Conservation (phyloP, 2,329 filamentous ascomycete genomes). For the Colletotrichum tanaceti region DNA sequence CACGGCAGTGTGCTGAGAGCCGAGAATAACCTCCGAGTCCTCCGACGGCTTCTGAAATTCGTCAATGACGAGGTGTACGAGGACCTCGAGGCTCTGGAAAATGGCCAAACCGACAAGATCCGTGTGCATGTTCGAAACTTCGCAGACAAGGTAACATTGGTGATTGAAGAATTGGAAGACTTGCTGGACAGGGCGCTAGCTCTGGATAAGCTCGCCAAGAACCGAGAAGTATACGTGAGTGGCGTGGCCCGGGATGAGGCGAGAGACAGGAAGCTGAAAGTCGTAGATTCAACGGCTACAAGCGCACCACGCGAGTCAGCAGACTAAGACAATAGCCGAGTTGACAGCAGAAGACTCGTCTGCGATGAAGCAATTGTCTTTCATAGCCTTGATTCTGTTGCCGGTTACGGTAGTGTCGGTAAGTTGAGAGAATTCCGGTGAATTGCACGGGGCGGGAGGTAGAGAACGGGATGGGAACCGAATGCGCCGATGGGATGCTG, state of each 20-base stretch:
- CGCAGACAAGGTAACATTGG: not conserved
- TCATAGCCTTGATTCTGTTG: conserved; percentile 28
- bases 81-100: not conserved
- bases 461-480: not conserved
- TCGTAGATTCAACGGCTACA: conserved; percentile 33
- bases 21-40: conserved; percentile 27
- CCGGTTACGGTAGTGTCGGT: conserved; percentile 36
- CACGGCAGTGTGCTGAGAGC: conserved; percentile 16
- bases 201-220: conserved; percentile 27
- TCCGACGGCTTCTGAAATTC: conserved; percentile 23
- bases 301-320: conserved; percentile 31
- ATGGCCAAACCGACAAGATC: conserved; percentile 3
- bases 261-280: not conserved
- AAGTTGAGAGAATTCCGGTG: conserved; percentile 4
- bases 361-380: conserved; percentile 35
- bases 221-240: conserved; percentile 35
- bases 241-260: not conserved
- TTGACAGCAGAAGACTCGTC: conserved; percentile 31
- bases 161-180: conserved; percentile 27
- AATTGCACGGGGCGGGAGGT: conserved; percentile 12
- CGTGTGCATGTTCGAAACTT: conserved; percentile 20
- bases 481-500: conserved; percentile 22
- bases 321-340: conserved; percentile 31
- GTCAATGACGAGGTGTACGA: conserved; percentile 5
- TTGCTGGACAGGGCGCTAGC: conserved; percentile 24